Evolutionary conservation across 1,284 basidiomycete genomes (phyloP), one percentile per base, ranked within the genome.

Genomic region (Salmacisia buchloeana): DNA sequence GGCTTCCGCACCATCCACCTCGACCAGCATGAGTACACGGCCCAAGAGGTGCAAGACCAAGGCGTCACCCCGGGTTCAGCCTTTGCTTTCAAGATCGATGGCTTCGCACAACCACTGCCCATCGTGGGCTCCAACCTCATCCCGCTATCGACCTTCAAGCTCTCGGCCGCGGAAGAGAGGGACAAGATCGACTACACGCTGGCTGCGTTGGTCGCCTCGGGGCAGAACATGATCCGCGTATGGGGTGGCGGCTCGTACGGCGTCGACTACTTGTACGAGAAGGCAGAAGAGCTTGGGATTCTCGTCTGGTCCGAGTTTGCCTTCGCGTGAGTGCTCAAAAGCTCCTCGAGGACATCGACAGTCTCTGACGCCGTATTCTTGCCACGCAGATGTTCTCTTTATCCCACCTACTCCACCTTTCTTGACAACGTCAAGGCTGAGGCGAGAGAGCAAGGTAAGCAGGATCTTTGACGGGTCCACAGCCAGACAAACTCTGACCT

Each of bases 281-380:
- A 84, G 27, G 87, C 85, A 71, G 86, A 88, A 71, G 85, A 86
- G 70, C 80, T 86, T 0, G 86, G 86, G 6, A 85, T 87, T 64
- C 79, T 87, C 56, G 85, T 83, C 2, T 87, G 86, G 86, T 85
- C 85, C 2, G 86, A 88, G 70, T 82, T 86, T 59, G 85, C 86
- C 60, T 87, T 87, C 76, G 86, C 86, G 1, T 85, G 86, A 65
- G 81, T 84, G 18, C 27, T 15, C 9, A 2, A 29, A 25, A 1
- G 69, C 85, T n/a, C 85, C 84, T 68, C 84, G 7, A 7, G 18
- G 36, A 18, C 21, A 23, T 18, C 43, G 23, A 46, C 13, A 9
- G 43, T 9, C 21, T 18, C 43, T 46, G 13, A 46, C 23, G 10
- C 10, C 13, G 2, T 27, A 25, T 27, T 23, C 13, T 9, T 18